phyloP scores from a whole-genome alignment of 2,329 filamentous ascomycete species.

The Fusarium udum region DNA sequence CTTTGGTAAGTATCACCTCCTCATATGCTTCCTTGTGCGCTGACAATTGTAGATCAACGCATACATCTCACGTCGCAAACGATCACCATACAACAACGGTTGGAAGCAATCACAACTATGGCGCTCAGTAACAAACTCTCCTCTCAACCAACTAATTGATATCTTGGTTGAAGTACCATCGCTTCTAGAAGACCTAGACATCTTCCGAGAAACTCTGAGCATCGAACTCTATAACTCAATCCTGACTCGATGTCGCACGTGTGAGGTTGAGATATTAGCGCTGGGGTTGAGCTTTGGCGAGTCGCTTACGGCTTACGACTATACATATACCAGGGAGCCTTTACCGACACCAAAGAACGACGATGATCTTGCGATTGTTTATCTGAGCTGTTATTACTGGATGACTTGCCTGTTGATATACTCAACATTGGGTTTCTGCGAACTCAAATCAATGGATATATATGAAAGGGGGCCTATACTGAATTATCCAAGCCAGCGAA shows the following conservation, averaged over 20 bases:
- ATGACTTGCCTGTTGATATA: constrained; percentile 14
- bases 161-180: constrained; percentile 3
- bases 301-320: not conserved
- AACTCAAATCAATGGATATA: not conserved
- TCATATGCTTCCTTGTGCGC: fast-evolving
- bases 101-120: constrained; percentile 13
- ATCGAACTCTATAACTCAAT: not conserved
- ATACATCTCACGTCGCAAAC: not conserved
- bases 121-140: not conserved
- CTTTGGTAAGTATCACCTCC: not conserved
- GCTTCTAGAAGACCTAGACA: not conserved
- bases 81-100: not conserved
- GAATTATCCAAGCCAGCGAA: not conserved
- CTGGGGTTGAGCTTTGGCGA: not conserved
- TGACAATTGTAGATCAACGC: not conserved
- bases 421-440: constrained; percentile 13
- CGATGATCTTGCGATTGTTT: not conserved
- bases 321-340: not conserved
- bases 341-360: not conserved
- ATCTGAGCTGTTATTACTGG: constrained; percentile 19
- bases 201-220: not conserved
- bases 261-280: not conserved
- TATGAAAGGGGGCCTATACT: fast-evolving
- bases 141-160: constrained; percentile 4
- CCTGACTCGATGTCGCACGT: not conserved